Percentiles rank a stretch among this genome's conserved stretches.
phyloP scores from a whole-genome alignment of 2,329 filamentous ascomycete genomes.

The Fusarium anthophilum region DNA sequence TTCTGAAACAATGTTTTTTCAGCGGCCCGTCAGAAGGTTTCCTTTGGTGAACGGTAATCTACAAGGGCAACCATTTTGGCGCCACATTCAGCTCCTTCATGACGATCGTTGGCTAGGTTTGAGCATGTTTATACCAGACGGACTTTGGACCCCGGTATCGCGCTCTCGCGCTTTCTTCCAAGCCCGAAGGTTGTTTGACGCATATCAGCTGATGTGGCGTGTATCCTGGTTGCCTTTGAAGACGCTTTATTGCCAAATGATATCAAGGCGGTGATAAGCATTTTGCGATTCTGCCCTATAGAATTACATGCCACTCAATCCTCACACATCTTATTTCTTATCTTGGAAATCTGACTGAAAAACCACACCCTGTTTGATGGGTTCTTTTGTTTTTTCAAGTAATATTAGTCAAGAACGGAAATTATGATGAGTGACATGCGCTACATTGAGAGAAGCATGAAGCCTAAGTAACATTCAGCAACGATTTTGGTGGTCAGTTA shows the following conservation, averaged over 20 bases:
- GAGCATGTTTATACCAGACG: not conserved
- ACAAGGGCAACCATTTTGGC: not conserved
- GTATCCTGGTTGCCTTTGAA: not conserved
- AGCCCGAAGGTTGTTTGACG: not conserved
- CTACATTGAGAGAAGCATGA: not conserved
- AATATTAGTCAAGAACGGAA: not conserved
- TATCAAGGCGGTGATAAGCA: not conserved
- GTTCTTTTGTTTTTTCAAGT: not conserved
- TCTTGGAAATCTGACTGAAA: not conserved
- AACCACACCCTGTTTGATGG: not conserved
- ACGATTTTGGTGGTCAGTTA: not conserved
- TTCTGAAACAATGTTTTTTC: not conserved
- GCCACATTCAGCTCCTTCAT: not conserved
- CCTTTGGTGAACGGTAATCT: not conserved
- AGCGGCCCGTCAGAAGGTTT: not conserved
- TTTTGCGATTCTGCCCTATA: not conserved
- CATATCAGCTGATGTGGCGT: conserved; percentile 18
- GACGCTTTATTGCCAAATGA: not conserved
- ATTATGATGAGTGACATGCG: not conserved
- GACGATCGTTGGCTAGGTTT: not conserved
- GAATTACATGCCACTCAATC: not conserved
- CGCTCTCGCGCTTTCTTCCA: conserved; percentile 24
- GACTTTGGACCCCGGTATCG: not conserved
- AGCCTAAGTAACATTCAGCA: not conserved
- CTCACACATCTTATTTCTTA: not conserved